phyloP scores from a whole-genome alignment of 1,284 basidiomycete species.

The Apiotrichum akiyoshidainum region DNA sequence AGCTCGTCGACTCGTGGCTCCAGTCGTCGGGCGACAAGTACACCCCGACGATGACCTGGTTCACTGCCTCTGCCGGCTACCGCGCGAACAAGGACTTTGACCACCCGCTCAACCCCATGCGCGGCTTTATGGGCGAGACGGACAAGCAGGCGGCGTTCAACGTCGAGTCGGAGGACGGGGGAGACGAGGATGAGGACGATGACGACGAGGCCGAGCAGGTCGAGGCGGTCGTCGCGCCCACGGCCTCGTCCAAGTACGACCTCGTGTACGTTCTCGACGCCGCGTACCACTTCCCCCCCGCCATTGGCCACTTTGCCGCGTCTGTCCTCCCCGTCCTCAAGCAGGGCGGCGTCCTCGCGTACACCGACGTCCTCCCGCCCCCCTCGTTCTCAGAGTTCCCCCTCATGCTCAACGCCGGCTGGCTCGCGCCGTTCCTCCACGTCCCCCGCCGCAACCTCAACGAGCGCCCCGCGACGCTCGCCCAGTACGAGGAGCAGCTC shows the following conservation, averaged over 20 bases:
- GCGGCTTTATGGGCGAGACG: constrained; percentile 28
- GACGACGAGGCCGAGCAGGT: neutral
- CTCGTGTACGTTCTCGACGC: constrained; percentile 60
- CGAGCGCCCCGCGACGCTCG: constrained; percentile 38
- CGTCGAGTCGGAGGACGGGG: constrained; percentile 1
- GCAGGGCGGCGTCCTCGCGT: constrained; percentile 59
- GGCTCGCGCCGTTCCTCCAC: constrained; percentile 37
- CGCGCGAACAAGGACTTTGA: constrained; percentile 26
- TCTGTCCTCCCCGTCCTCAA: constrained; percentile 52
- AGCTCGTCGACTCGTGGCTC: constrained; percentile 49
- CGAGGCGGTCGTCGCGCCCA: neutral
- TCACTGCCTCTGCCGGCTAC: constrained; percentile 22
- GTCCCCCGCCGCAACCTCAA: constrained; percentile 61
- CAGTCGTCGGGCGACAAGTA: neutral
- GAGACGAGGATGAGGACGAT: neutral
- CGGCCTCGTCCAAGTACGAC: constrained; percentile 35
- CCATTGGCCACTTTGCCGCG: constrained; percentile 56
- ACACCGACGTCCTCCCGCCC: constrained; percentile 60
- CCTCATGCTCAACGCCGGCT: constrained; percentile 18
- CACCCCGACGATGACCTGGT: constrained; percentile 26
- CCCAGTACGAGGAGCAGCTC: constrained; percentile 56
- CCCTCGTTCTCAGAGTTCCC: constrained; percentile 16
- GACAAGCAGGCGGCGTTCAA: neutral
- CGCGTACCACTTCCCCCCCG: constrained; percentile 65
- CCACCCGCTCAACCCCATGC: constrained; percentile 45